Conservation (phyloP, 192 early-diverging fungal genomes). For the Backusella psychrophila region DNA sequence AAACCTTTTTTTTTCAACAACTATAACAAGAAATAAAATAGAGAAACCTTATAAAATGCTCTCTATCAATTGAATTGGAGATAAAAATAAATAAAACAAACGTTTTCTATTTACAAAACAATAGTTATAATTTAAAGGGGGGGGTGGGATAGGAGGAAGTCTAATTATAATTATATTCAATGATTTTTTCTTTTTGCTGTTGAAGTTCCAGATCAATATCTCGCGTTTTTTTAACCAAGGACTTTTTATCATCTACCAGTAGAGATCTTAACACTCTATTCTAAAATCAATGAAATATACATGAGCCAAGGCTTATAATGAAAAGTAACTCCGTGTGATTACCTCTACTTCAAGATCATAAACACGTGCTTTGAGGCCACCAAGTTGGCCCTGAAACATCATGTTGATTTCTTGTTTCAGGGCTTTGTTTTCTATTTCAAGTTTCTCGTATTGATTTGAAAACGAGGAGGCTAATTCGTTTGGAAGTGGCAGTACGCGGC, state of each 20-base stretch:
- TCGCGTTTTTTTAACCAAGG: background rate
- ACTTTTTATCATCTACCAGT: background rate
- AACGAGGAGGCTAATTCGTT: background rate
- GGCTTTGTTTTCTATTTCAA: background rate
- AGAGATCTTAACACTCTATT: constrained; percentile 25
- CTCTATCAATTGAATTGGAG: background rate
- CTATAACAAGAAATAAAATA: background rate
- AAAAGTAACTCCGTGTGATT: background rate
- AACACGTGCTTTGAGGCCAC: constrained; percentile 7
- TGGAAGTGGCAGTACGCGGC: background rate
- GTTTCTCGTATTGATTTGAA: background rate
- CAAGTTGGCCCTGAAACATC: background rate
- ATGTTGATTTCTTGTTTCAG: constrained; percentile 16
- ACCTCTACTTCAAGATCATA: constrained; percentile 34
- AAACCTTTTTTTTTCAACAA: background rate
- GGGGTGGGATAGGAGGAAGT: background rate
- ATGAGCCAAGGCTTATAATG: background rate
- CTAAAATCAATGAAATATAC: constrained; percentile 7
- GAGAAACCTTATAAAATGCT: background rate
- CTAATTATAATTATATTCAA: background rate
- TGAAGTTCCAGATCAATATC: background rate
- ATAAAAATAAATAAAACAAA: background rate
- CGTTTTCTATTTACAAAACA: background rate
- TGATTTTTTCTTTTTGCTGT: background rate
- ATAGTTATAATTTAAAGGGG: background rate